Evolutionary conservation across 225 moss, liverwort and hornwort genomes (phyloP), one percentile per base, ranked within the genome.

Genomic region (Antitrichia curtipendula): DNA sequence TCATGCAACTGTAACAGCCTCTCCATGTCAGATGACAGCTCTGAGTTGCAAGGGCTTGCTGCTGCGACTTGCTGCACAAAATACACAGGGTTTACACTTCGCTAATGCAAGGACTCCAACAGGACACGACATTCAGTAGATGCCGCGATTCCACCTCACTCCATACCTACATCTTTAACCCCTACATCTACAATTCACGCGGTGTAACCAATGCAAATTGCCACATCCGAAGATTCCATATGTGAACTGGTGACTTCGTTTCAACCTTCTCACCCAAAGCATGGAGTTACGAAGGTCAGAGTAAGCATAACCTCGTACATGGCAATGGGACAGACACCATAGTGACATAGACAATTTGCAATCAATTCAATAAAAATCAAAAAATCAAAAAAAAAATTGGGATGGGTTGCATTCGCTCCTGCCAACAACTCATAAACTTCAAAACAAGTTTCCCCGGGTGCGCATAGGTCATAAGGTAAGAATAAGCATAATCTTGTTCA

Each of bases 1-100:
- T 94, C 94, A 59, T 94, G 89, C 89, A 94, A 73, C 90, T 92
- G 94, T 56, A 94, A 74, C 65, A 94, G 84, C 82, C 92, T 88
- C 91, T 94, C 90, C 90, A 94, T 94, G 91, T 94, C 90, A 38
- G 94, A 91, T 49, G 94, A 94, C 38, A 94, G 91, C 90, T 94
- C 94, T 41, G 94, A 94, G 36, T 89, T 91, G 91, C 90, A 80
- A 28, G 92, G 94, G 87, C 91, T 94, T 77, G 83, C 81, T 50
- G 81, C 81, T 81, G 81, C 92, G 52, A 90, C 27, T 91, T 94
- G 90, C 94, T 92, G 88, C 91, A 92, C 41, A 54, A 81, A 77
- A 45, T n/a, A 88, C 71, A 50, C 80, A 84, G 59, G 25, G 19
- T 69, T 82, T 77, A 80, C 75, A 82, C 10, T 32, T 86, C 23